phyloP scores from a whole-genome alignment of 345 rosid species.

The Citrus sp. region DNA sequence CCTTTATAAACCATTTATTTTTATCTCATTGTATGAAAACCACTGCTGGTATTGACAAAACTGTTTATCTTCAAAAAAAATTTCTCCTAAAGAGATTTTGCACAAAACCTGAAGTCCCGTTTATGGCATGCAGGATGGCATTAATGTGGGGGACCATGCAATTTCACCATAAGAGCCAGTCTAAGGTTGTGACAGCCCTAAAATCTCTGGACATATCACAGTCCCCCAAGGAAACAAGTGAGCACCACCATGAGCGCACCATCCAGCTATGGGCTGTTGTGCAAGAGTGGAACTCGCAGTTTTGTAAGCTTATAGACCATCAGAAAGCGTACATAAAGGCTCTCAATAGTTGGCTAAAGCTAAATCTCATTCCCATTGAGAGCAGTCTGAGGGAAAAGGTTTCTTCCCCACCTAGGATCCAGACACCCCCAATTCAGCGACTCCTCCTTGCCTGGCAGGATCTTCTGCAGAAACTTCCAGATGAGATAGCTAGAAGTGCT shows the following conservation, averaged over 20 bases:
- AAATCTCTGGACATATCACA: constrained; percentile 43
- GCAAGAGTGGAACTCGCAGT: constrained; percentile 78
- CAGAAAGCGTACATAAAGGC: constrained; percentile 69
- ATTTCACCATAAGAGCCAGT: constrained; percentile 61
- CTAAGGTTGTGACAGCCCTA: constrained; percentile 33
- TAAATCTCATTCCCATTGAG: constrained; percentile 84
- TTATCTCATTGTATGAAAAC: neutral
- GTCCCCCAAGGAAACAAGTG: constrained; percentile 65
- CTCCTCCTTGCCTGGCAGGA: constrained; percentile 73
- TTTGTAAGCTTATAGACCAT: constrained; percentile 58
- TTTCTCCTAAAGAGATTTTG: neutral
- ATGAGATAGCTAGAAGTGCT: constrained; percentile 66
- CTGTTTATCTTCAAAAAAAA: neutral
- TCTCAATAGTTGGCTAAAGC: constrained; percentile 65
- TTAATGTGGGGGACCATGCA: constrained; percentile 85
- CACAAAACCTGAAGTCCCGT: neutral
- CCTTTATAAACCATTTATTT: neutral
- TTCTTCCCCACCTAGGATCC: constrained; percentile 78
- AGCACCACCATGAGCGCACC: constrained; percentile 71
- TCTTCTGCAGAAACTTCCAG: constrained; percentile 50
- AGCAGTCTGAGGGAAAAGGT: constrained; percentile 86
- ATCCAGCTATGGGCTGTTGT: constrained; percentile 64
- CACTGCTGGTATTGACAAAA: neutral
- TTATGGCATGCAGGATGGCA: constrained; percentile 64
- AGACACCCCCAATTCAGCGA: constrained; percentile 56